Conservation (phyloP, 495 filamentous ascomycete species). For the Rhypophila decipiens region DNA sequence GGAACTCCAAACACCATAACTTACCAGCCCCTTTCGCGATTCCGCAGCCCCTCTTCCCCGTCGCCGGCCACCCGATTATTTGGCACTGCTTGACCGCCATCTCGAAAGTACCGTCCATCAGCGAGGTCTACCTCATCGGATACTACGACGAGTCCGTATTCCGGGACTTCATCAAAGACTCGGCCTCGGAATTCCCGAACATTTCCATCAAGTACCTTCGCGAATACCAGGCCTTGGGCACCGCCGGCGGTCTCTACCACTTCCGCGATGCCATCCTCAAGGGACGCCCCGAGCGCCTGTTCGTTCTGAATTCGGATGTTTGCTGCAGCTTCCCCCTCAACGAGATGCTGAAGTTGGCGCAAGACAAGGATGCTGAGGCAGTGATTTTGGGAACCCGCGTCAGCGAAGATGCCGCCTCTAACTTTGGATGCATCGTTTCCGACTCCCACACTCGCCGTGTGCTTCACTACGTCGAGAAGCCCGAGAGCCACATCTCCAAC, state of each 20-base stretch:
- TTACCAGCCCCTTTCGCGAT: neutral
- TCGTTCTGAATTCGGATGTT: slow-evolving; percentile 97
- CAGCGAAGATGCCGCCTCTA: slow-evolving; percentile 82
- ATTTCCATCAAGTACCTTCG: slow-evolving; percentile 92
- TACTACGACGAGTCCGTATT: slow-evolving; percentile 98
- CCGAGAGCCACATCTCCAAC: slow-evolving; percentile 96
- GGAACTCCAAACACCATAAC: neutral
- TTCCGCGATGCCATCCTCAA: slow-evolving; percentile 99
- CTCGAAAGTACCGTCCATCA: slow-evolving; percentile 83
- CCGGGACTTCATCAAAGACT: slow-evolving; percentile 94
- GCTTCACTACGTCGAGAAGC: slow-evolving; percentile 99
- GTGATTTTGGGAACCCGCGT: slow-evolving; percentile 94
- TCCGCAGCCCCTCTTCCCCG: slow-evolving; percentile 91
- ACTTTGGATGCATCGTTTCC: slow-evolving; percentile 97
- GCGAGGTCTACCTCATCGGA: slow-evolving; percentile 94
- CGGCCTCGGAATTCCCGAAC: slow-evolving; percentile 75
- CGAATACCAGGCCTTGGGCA: slow-evolving; percentile 95
- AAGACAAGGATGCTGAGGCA: slow-evolving; percentile 93
- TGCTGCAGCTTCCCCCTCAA: slow-evolving; percentile 98
- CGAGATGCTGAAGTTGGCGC: slow-evolving; percentile 90
- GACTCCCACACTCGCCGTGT: slow-evolving; percentile 93
- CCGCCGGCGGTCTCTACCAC: slow-evolving; percentile 95
- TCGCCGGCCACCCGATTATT: slow-evolving; percentile 96
- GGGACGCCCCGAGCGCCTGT: slow-evolving; percentile 87
- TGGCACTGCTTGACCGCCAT: slow-evolving; percentile 94